Conservation (phyloP, 148 eudicot species). For the Cornus controversa region DNA sequence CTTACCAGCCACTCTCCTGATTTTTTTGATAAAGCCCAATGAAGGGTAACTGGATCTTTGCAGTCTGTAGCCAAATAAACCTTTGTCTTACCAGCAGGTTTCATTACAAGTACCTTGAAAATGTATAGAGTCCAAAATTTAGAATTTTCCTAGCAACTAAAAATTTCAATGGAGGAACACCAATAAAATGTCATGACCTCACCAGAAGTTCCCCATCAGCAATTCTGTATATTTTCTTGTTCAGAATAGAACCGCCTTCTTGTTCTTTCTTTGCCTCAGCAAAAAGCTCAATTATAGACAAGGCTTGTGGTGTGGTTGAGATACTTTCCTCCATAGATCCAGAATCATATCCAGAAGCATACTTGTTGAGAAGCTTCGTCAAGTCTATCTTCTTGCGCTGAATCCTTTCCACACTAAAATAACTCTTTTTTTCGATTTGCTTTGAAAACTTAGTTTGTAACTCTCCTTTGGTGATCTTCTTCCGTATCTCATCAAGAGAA, state of each 20-base stretch:
- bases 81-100: slow-evolving; percentile 55
- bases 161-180: not conserved
- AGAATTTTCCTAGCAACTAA: slow-evolving; percentile 14
- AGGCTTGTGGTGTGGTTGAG: slow-evolving; percentile 39
- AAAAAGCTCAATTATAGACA: slow-evolving; percentile 63
- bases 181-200: slow-evolving; percentile 26
- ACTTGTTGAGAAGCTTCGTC: slow-evolving; percentile 56
- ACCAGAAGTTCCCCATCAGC: slow-evolving; percentile 85
- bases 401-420: slow-evolving; percentile 48
- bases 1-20: slow-evolving; percentile 88
- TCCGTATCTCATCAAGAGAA: slow-evolving; percentile 64
- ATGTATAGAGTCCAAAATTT: not conserved
- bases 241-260: slow-evolving; percentile 33
- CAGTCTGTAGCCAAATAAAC: slow-evolving; percentile 67
- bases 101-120: slow-evolving; percentile 73
- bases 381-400: slow-evolving; percentile 84
- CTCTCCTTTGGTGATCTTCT: slow-evolving; percentile 71
- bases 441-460: slow-evolving; percentile 66
- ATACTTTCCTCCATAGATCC: slow-evolving; percentile 26
- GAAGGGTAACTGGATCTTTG: slow-evolving; percentile 68
- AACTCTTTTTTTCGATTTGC: slow-evolving; percentile 44
- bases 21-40: slow-evolving; percentile 84
- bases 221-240: slow-evolving; percentile 56
- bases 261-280: slow-evolving; percentile 53
- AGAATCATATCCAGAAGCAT: slow-evolving; percentile 27